Evolutionary conservation across 208 protist genomes (phyloP), one percentile per base, ranked within the genome.

Genomic region (Crithidia acanthocephali): DNA sequence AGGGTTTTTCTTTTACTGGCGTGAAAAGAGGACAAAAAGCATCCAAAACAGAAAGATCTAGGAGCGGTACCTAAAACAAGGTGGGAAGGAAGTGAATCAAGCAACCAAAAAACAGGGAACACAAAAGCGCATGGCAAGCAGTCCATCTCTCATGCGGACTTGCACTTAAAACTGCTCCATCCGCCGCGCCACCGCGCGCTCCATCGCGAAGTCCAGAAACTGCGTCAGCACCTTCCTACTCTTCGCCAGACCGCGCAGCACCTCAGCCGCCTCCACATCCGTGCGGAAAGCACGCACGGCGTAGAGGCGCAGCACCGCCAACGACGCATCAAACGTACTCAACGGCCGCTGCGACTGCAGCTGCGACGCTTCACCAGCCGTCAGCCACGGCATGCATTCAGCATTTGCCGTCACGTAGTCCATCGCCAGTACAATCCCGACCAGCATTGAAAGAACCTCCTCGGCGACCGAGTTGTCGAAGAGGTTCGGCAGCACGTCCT

Each of bases 331-430:
- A 47, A 78, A 72, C 27, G 59, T 18, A 44, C 40, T 63, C 37
- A 42, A 2, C 27, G 33, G 40, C 32, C 33, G 56, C n/a, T 22
- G 11, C 32, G 7, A 56, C 1, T 40, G 23, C 3, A 16, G 27
- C 53, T 13, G 52, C 16, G 18, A 56, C 32, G 25, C 58, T 40
- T 27, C 42, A 15, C 37, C 33, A 18, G 35, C 9, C 16, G 61
- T 44, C 32, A 22, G 28, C 53, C 48, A 68, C 62, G 33, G 32
- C 48, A 58, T 45, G 32, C 40, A 28, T 35, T 87, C 83, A 0
- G 85, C 62, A 59, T 90, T 81, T 0, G 82, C 81, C n/a, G 78
- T 72, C 2, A 94, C 69, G 62, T 86, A 96, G 72, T 96, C 91
- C 42, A 96, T 68, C 57, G 85, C 93, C 0, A 93, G 66, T 33